Evolutionary conservation across 106 monocot species (phyloP), one percentile per base, ranked within the genome.

Genomic region (Dioscorea alata): DNA sequence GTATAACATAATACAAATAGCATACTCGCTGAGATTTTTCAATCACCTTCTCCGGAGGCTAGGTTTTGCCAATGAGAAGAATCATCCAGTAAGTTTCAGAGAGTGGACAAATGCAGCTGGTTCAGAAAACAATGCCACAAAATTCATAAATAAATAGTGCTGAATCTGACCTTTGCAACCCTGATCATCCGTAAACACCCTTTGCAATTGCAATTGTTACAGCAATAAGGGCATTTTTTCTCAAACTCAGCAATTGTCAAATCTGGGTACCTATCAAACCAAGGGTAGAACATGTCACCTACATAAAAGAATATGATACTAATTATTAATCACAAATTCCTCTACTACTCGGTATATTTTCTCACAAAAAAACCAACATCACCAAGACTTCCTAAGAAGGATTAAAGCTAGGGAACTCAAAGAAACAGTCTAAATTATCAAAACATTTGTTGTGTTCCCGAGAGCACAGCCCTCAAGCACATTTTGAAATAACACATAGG

Each of bases 201-300:
- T 34, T 82, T 82, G 49, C 82, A 82, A 64, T 82, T 82, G 73
- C 82, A 82, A 64, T 73, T 71, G n/a, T 73, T 68, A 16, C 65
- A 57, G 24, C 82, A 82, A 21, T 73, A 15, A 24, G 82, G 82
- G 49, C 82, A 82, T 12, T 50, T 57, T 59, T 19, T 31, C 1
- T 61, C 76, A 73, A 82, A 51, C 13, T 82, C 76, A 31, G 34
- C 48, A 48, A 63, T 33, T 4, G 68, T 50, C 14, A 77, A 60
- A 8, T 59, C 50, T 51, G 82, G 82, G 65, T 82, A 82, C 82
- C 81, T 81, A 49, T n/a, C 6, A 31, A 68, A 15, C 25, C 8
- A 54, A 54, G 15, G 25, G 25, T 32, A 31, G 28, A 17, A 31
- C 17, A 7, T 24, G 8, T 50, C 2, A 18, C 31, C 53, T 4